Evolutionary conservation across 1,284 basidiomycete genomes (phyloP).

Genomic region (Pseudomicrostroma phylloplanum): DNA sequence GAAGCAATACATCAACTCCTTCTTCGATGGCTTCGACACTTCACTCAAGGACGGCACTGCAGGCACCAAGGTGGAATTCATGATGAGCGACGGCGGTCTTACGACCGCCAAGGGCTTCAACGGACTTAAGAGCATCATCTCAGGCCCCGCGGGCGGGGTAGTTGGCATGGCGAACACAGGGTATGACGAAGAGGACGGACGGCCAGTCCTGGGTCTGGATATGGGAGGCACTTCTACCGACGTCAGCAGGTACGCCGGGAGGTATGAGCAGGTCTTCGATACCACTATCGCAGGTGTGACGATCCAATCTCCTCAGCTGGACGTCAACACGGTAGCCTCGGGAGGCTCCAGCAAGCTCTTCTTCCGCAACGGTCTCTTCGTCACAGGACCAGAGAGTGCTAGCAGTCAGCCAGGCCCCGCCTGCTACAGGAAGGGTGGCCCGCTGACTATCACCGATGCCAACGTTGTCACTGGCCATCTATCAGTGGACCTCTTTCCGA

Average conservation of each 20-base stretch:
- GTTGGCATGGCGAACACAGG: slow-evolving; percentile 79
- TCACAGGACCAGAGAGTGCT: slow-evolving; percentile 46
- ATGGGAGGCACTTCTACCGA: slow-evolving; percentile 80
- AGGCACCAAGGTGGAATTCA: slow-evolving; percentile 48
- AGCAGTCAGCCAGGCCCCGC: slow-evolving; percentile 47
- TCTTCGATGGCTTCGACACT: slow-evolving; percentile 79
- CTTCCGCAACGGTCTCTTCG: slow-evolving; percentile 47
- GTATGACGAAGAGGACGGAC: slow-evolving; percentile 64
- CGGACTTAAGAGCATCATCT: slow-evolving; percentile 78
- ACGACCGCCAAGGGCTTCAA: slow-evolving; percentile 77
- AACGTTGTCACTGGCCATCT: slow-evolving; percentile 47
- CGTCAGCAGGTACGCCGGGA: slow-evolving; percentile 76
- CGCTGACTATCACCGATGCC: slow-evolving; percentile 47
- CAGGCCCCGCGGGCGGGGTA: slow-evolving; percentile 80
- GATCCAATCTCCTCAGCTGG: slow-evolving; percentile 72
- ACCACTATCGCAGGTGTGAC: slow-evolving; percentile 84
- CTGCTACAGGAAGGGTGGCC: slow-evolving; percentile 49
- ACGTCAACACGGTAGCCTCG: slow-evolving; percentile 49
- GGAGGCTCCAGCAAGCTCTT: slow-evolving; percentile 46
- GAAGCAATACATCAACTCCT: slow-evolving; percentile 78
- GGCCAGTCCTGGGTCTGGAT: slow-evolving; percentile 61
- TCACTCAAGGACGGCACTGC: slow-evolving; percentile 57
- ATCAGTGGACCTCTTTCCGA: slow-evolving; percentile 60
- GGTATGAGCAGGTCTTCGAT: slow-evolving; percentile 81
- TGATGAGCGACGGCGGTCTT: slow-evolving; percentile 62